Base-by-base conservation (phyloP, 192 early-diverging fungal genomes). In the Podila verticillata region DNA sequence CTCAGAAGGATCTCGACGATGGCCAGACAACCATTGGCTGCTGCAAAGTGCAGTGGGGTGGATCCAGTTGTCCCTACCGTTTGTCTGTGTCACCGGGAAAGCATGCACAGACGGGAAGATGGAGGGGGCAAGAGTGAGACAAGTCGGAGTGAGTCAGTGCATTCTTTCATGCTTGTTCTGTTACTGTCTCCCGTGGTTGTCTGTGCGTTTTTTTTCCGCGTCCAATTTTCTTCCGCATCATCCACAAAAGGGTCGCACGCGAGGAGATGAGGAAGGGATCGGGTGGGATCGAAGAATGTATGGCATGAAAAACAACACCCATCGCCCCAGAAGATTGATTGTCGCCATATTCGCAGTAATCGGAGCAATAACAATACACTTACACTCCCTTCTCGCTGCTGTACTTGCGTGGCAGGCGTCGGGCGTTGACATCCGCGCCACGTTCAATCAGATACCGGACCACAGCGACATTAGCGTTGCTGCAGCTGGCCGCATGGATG, bases 21-120 rank as follows among this genome's bases (percentile, higher is more conserved):
- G 13, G 83, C 82, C 0, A 84, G 69, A 68, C 89, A 92, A 0
- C 92, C 91, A 59, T 91, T 92, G 26, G 94, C 95, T 44, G 92
- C 90, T n/a, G 95, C 95, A 82, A 93, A 91, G 74, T 97, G 96
- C 63, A 97, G 71, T 30, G 94, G 89, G 4, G 96, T 95, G 9
- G 94, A 92, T 12, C 91, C 89, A n/a, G 84, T 89, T 29, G 86
- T 85, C 2, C 88, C 88, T 49, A 85, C 84, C 4, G 83, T 81
- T 39, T 83, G 75, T 48, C 73, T 75, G 31, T 32, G 39, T 48
- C 8, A 59, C 35, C 31, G 56, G 28, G 0, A 30, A 24, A 10
- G 51, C n/a, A 54, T 54, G 51, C n/a, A 54, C 24, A n/a, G 17
- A 24, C 24, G 51, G 51, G 22, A 24, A 26, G 51, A 54, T 51